Conservation (phyloP, 805 yeast genomes). For the Saturnispora gosingensis region DNA sequence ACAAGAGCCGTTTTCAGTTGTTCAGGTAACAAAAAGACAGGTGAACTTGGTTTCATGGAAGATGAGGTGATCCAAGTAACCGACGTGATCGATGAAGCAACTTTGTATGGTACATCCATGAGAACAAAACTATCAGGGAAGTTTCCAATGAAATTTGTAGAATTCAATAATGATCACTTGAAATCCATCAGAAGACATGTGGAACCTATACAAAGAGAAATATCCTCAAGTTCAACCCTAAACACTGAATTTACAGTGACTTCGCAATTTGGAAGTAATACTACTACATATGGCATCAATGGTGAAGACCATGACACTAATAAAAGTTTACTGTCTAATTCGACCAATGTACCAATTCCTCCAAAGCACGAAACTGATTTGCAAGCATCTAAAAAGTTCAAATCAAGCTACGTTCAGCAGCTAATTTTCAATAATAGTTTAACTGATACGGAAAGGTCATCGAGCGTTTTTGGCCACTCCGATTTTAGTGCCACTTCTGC, state of each 20-base stretch:
- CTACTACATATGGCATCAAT: neutral
- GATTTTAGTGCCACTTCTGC: constrained; percentile 87
- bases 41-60: constrained; percentile 85
- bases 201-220: constrained; percentile 2
- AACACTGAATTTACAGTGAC: constrained; percentile 10
- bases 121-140: constrained; percentile 77
- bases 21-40: constrained; percentile 81
- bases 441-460: constrained; percentile 27
- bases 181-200: neutral
- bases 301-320: neutral
- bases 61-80: constrained; percentile 82
- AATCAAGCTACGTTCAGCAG: constrained; percentile 21
- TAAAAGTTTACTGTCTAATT: neutral
- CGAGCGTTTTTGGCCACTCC: constrained; percentile 45
- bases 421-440: constrained; percentile 21
- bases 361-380: constrained; percentile 25
- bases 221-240: constrained; percentile 9
- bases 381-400: constrained; percentile 8
- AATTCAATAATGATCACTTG: constrained; percentile 25
- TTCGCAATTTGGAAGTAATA: constrained; percentile 2
- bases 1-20: constrained; percentile 71
- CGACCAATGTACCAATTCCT: constrained; percentile 25
- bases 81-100: constrained; percentile 73
- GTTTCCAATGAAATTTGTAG: constrained; percentile 84
- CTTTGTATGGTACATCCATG: constrained; percentile 81